Evolutionary conservation across 139 green algal genomes (phyloP).

Genomic region (Chlorella vulgaris): DNA sequence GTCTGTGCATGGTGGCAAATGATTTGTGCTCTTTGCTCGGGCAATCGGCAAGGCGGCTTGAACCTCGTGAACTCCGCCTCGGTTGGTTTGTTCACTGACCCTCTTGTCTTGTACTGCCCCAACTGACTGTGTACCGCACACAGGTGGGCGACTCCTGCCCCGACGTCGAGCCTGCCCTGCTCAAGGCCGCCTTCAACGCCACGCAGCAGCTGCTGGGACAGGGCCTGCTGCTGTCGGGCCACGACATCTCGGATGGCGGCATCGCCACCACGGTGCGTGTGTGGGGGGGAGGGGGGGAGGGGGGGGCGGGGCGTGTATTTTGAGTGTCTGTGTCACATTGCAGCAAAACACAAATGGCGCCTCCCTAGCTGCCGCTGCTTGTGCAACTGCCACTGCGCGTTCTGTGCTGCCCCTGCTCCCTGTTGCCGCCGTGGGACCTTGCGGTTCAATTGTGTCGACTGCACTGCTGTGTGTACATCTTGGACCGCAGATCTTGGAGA

Average conservation of each 20-base stretch:
- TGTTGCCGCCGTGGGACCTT: background rate
- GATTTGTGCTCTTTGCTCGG: too few relatives aligned
- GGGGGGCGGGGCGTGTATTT: too few relatives aligned
- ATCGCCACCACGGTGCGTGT: constrained; percentile 60
- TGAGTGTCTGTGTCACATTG: too few relatives aligned
- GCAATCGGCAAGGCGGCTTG: too few relatives aligned
- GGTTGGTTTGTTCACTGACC: too few relatives aligned
- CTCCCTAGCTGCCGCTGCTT: background rate
- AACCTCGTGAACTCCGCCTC: too few relatives aligned
- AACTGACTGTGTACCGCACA: constrained; percentile 15
- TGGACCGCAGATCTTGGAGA: constrained; percentile 83
- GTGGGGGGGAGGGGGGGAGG: too few relatives aligned
- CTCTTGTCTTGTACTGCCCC: too few relatives aligned
- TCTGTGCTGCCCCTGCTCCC: background rate
- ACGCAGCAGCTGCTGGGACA: constrained; percentile 81
- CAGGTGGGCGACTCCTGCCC: constrained; percentile 84
- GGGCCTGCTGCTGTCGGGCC: constrained; percentile 80
- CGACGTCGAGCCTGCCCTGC: constrained; percentile 73
- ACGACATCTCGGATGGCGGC: constrained; percentile 97
- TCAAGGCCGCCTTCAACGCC: constrained; percentile 82
- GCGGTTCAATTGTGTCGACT: too few relatives aligned
- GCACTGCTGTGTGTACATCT: too few relatives aligned
- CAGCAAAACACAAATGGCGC: too few relatives aligned
- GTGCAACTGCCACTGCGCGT: background rate
- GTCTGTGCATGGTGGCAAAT: too few relatives aligned